Base-by-base conservation (phyloP, 805 yeast species). In the Starmerella powellii region DNA sequence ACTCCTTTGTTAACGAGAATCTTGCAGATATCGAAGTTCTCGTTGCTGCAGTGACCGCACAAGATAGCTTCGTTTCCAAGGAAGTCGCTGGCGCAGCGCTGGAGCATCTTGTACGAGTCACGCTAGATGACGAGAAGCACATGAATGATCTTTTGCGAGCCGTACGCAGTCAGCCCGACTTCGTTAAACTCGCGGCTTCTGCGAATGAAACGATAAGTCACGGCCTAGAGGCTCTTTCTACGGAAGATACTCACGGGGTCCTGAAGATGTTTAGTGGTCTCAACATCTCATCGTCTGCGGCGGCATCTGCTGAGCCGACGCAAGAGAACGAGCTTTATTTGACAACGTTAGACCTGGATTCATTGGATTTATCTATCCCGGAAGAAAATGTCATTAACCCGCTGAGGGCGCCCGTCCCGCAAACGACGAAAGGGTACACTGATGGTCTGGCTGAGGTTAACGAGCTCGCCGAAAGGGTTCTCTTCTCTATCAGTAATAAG, bases 41-140 rank as follows among this genome's bases (percentile, higher is more conserved):
- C 1, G 34, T 21, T 4, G 46, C 43, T 8, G 50, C 49, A 1
- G 42, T 44, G 1, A 30, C 33, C 1, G 54, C 55, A 3, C 37
- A 31, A 10, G 44, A 37, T 8, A 20, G 29, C 1, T 37, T 52
- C 10, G 46, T 52, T 2, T 30, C 40, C 4, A 37, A 33, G 3
- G 37, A 35, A 6, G 36, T 31, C 2, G 50, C 51, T 3, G 12
- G 6, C 1, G 11, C 6, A 11, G 43, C 46, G 6, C 37, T 49
- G 3, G n/a, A 24, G 26, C n/a, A 24, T 12, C 34, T 52, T 1
- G 41, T 49, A 3, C 26, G 34, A 8, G 27, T 33, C 0, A 44
- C 49, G 1, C 21, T 46, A 1, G 34, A 35, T 11, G 38, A 44
- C 12, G 41, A 37, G 2, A 41, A 32, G 0, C 27, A 33, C 3